These are phyloP conservation scores for Leishmania mexicana DNA, from an alignment of 208 protist genomes.

Conservation along the genomic window DNA sequence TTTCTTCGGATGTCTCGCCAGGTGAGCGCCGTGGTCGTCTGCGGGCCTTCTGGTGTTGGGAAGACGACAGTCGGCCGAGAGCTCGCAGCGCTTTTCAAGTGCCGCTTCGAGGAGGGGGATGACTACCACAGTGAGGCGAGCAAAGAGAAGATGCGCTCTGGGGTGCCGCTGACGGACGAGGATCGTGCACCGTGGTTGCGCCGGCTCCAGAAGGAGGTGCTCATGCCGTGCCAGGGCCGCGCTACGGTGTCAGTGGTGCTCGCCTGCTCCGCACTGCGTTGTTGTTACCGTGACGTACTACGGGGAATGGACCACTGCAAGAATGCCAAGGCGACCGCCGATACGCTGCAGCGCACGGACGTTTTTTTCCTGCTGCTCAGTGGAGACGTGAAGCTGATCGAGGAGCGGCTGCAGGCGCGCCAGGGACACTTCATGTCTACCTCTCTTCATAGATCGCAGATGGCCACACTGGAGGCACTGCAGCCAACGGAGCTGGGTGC, in stretches of 20 bases:
- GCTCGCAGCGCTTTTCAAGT: slow-evolving; percentile 48
- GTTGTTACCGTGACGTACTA: slow-evolving; percentile 63
- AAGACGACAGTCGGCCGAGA: slow-evolving; percentile 74
- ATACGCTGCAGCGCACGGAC: slow-evolving; percentile 7
- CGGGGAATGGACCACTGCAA: slow-evolving; percentile 19
- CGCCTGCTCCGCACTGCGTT: slow-evolving; percentile 67
- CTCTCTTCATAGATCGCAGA: slow-evolving; percentile 63
- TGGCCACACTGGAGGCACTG: slow-evolving; percentile 55
- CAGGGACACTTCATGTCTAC: slow-evolving; percentile 71
- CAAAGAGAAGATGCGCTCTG: slow-evolving; percentile 64
- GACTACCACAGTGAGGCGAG: slow-evolving; percentile 66
- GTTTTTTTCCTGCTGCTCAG: slow-evolving; percentile 66
- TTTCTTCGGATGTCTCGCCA: slow-evolving; percentile 10
- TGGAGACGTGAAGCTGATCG: slow-evolving; percentile 36
- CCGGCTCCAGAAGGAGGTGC: slow-evolving; percentile 42
- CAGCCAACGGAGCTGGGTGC: slow-evolving; percentile 40
- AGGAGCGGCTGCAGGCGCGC: slow-evolving; percentile 40
- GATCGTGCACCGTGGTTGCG: slow-evolving; percentile 80
- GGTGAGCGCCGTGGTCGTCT: slow-evolving; percentile 57
- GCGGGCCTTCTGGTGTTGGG: slow-evolving; percentile 71
- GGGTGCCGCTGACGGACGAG: slow-evolving; percentile 69
- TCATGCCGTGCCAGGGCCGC: slow-evolving; percentile 18
- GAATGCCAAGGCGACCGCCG: not conserved
- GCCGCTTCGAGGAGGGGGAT: slow-evolving; percentile 69
- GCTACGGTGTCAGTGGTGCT: slow-evolving; percentile 43